phyloP scores from a whole-genome alignment of 129 eudicot species.

The sunflower (Helianthus annuus) region HanXRQr2.0-SUNRISE NC_035448.2:166496009-166496508 shows the following conservation, averaged over 20 bases:
- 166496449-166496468: slow-evolving; percentile 1
- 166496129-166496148: background rate
- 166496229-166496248: slow-evolving; percentile 74
- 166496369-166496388: slow-evolving; percentile 1
- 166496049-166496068: slow-evolving; percentile 99
- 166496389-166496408: slow-evolving; percentile 22
- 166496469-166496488: background rate
- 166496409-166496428: slow-evolving; percentile 21
- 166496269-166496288: slow-evolving; percentile 65
- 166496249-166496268: slow-evolving; percentile 84
- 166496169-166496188: background rate
- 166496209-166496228: slow-evolving; percentile 86
- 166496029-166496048: slow-evolving; percentile 93
- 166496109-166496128: background rate
- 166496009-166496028: slow-evolving; percentile 88
- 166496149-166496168: background rate
- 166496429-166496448: slow-evolving; percentile 26
- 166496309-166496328: slow-evolving; percentile 13
- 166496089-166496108: slow-evolving; percentile 6
- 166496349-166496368: slow-evolving; percentile 20
- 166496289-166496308: slow-evolving; percentile 29
- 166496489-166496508: slow-evolving; percentile 13
- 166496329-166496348: slow-evolving; percentile 23
- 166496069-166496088: slow-evolving; percentile 68
- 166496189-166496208: slow-evolving; percentile 98